Base-by-base conservation (phyloP, 176 grass and related monocot genomes). In the Cenchrus fungigraminus region DNA sequence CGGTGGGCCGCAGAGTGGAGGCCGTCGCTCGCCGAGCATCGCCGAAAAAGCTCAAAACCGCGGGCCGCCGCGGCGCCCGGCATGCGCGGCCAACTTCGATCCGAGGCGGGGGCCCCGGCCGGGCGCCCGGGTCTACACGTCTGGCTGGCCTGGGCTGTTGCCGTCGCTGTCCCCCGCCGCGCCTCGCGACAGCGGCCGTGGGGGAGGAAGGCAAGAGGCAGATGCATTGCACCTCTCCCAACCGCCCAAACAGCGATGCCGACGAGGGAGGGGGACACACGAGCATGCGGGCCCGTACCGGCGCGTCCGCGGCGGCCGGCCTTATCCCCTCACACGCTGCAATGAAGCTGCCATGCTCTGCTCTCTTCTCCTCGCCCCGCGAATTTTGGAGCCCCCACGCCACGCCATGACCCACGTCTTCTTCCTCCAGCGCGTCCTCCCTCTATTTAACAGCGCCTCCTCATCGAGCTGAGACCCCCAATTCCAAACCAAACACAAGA, bases 401-500 rank as follows among this genome's bases (percentile, higher is more conserved):
- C 49, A 51, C 49, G 7, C 15, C 49, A 51, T 10, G 49, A 11
- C 12, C 17, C 64, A 42, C 20, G 12, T 9, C 50, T 0, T 3
- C 2, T 49, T 3, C 4, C 53, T 4, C 75, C 7, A 19, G 7
- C 28, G 52, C 53, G 16, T 76, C 57, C 55, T 60, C 32, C 14
- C n/a, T 37, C 84, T 91, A 87, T 79, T 74, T 87, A 91, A 84
- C 0, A 31, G 19, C 79, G 57, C 37, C 55, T 7, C 83, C 4
- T 12, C 37, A 4, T 40, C 47, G 12, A 0, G 20, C 31, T 1
- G 8, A 10, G 0, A 14, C 0, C 4, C 14, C 17, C 28, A 32
- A 40, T 40, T 42, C 65, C 13, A 54, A 47, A 15, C 20, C 13
- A 15, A 60, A 6, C 20, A 31, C 10, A 65, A 56, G 12, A 76